Evolutionary conservation across 1,284 basidiomycete genomes (phyloP).

Genomic region (Puccinia coronata): DNA sequence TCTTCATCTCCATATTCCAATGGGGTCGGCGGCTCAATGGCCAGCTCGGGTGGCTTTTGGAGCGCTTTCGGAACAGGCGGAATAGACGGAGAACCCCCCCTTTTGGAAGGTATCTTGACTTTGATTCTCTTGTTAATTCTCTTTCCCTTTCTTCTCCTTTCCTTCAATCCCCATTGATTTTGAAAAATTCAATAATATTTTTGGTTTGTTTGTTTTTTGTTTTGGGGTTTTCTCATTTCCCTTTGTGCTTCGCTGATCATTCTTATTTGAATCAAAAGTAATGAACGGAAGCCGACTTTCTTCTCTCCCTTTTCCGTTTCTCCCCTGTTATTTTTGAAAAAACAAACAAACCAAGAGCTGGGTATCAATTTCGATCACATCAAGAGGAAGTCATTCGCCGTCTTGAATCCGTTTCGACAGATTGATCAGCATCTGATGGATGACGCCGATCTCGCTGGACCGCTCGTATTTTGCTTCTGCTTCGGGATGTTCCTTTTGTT

Average conservation of each 20-base stretch:
- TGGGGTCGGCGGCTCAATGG: slow-evolving; percentile 41
- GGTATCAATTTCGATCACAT: slow-evolving; percentile 98
- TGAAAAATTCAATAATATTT: not conserved
- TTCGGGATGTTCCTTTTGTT: slow-evolving; percentile 88
- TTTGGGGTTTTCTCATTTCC: too few relatives aligned
- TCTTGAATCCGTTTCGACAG: slow-evolving; percentile 83
- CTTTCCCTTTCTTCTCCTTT: not conserved
- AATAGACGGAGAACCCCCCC: slow-evolving; percentile 88
- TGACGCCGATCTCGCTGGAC: slow-evolving; percentile 95
- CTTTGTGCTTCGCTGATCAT: too few relatives aligned
- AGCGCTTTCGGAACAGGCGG: slow-evolving; percentile 92
- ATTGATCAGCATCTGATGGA: slow-evolving; percentile 98
- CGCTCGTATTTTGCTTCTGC: slow-evolving; percentile 88
- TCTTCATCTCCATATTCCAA: slow-evolving; percentile 16
- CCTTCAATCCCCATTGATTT: slow-evolving; percentile 1
- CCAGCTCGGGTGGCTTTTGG: slow-evolving; percentile 62
- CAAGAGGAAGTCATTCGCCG: slow-evolving; percentile 86
- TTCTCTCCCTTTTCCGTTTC: not conserved
- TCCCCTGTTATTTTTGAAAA: not conserved
- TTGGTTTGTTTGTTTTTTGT: slow-evolving; percentile 49
- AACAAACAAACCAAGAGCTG: slow-evolving; percentile 67
- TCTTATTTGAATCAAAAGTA: not conserved
- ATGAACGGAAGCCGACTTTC: not conserved
- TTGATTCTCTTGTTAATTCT: not conserved
- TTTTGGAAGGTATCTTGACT: slow-evolving; percentile 73